phyloP scores from a whole-genome alignment of 441 rosid genomes.

The Pelargonium myrrhifolium region DNA sequence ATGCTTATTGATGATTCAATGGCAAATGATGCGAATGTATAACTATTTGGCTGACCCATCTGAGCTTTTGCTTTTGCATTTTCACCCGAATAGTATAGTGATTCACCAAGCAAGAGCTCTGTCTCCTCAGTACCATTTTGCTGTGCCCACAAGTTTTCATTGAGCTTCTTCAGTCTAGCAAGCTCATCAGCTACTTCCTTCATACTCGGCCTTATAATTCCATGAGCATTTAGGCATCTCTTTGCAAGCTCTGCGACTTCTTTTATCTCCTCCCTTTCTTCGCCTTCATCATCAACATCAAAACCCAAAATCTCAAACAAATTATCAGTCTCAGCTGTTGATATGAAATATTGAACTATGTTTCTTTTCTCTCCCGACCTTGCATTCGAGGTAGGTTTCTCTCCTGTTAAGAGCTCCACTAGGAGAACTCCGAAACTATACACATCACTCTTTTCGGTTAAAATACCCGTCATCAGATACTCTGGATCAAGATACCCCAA shows the following conservation, averaged over 20 bases:
- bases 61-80: no score
- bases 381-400: conserved; percentile 14
- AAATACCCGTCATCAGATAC: conserved; percentile 12
- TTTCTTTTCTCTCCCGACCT: conserved; percentile 14
- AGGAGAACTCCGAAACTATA: conserved; percentile 32
- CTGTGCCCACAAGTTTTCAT: conserved; percentile 13
- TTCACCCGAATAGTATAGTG: no score
- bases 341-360: conserved; percentile 18
- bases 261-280: conserved; percentile 27
- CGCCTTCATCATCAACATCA: conserved; percentile 9
- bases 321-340: conserved; percentile 8
- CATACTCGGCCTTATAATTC: conserved; percentile 26
- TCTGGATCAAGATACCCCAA: conserved; percentile 32
- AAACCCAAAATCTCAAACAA: conserved; percentile 13
- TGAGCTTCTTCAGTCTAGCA: conserved; percentile 9
- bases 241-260: conserved; percentile 14
- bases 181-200: conserved; percentile 26
- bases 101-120: not conserved
- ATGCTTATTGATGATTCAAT: no score
- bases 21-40: no score
- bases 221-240: conserved; percentile 8
- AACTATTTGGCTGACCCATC: no score
- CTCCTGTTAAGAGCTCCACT: conserved; percentile 26
- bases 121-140: conserved; percentile 12
- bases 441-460: conserved; percentile 27